These are phyloP conservation scores for Hyphopichia wangnamkhiaoensis DNA, from an alignment of 1,139 yeast species.

Conservation along the genomic window DNA sequence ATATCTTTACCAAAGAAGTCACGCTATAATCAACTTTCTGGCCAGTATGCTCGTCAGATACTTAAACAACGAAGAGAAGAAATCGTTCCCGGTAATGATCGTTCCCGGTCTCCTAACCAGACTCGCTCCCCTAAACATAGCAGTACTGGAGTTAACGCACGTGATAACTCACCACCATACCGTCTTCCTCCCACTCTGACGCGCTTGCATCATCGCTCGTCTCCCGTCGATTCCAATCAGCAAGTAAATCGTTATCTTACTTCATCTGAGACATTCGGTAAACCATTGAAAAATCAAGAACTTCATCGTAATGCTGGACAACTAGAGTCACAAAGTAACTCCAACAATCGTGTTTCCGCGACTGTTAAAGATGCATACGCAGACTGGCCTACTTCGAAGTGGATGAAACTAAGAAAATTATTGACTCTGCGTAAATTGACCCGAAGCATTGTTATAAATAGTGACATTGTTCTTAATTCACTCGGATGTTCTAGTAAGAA, in stretches of 20 bases:
- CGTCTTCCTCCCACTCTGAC: too few species aligned
- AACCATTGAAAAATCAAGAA: too few species aligned
- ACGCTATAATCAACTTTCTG: slow-evolving; percentile 17
- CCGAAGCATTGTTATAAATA: slow-evolving; percentile 23
- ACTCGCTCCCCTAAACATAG: too few species aligned
- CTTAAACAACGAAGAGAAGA: slow-evolving; percentile 11
- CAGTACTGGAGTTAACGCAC: too few species aligned
- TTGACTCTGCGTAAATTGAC: slow-evolving; percentile 18
- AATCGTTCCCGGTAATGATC: not conserved
- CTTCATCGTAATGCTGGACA: not conserved
- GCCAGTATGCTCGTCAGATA: slow-evolving; percentile 16
- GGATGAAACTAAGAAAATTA: slow-evolving; percentile 26
- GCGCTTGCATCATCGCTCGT: too few species aligned
- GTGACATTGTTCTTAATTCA: slow-evolving; percentile 18
- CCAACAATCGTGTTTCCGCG: too few species aligned
- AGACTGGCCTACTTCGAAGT: slow-evolving; percentile 24
- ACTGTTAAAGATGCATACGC: not conserved
- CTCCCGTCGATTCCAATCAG: too few species aligned
- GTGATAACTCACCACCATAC: too few species aligned
- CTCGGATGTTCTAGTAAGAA: slow-evolving; percentile 19
- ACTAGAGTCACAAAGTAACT: too few species aligned
- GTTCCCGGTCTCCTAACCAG: slow-evolving; percentile 2
- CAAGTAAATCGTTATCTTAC: too few species aligned
- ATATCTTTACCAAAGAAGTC: slow-evolving; percentile 7
- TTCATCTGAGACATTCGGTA: too few species aligned